Percentiles rank a stretch among this genome's conserved stretches.
These are phyloP conservation scores for Lolium multiflorum DNA, from an alignment of 176 grass and related monocot species.

Conservation along the genomic window DNA sequence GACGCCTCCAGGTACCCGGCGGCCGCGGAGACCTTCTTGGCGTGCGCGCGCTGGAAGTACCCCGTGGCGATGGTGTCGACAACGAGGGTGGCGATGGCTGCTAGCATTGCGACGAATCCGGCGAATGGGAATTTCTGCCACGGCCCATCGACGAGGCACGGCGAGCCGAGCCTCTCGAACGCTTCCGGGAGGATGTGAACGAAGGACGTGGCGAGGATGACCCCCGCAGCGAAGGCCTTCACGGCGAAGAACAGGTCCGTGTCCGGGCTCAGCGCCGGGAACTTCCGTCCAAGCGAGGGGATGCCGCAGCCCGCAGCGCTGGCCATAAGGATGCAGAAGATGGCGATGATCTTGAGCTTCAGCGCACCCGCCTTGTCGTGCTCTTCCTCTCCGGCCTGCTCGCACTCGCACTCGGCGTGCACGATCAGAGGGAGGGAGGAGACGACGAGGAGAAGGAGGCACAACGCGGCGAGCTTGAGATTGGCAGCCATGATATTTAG, in stretches of 20 bases:
- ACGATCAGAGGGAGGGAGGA: constrained; percentile 36
- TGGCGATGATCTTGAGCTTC: constrained; percentile 67
- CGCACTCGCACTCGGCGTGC: constrained; percentile 53
- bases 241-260: constrained; percentile 62
- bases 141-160: constrained; percentile 57
- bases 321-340: constrained; percentile 65
- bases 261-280: constrained; percentile 53
- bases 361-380: constrained; percentile 48
- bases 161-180: constrained; percentile 53
- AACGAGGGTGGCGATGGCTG: constrained; percentile 68
- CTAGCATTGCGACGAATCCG: constrained; percentile 66
- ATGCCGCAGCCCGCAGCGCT: constrained; percentile 56
- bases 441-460: constrained; percentile 13
- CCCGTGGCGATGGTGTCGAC: constrained; percentile 74
- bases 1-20: constrained; percentile 4
- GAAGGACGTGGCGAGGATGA: constrained; percentile 81
- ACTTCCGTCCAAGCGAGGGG: constrained; percentile 49
- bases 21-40: not conserved
- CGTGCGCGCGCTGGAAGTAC: constrained; percentile 62
- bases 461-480: constrained; percentile 15
- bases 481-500: constrained; percentile 19
- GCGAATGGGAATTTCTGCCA: constrained; percentile 72
- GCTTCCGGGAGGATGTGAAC: constrained; percentile 81
- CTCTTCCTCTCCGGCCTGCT: not conserved
- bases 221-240: constrained; percentile 79